Conservation (phyloP, 495 filamentous ascomycete species). For the Penicillium odoratum region DNA sequence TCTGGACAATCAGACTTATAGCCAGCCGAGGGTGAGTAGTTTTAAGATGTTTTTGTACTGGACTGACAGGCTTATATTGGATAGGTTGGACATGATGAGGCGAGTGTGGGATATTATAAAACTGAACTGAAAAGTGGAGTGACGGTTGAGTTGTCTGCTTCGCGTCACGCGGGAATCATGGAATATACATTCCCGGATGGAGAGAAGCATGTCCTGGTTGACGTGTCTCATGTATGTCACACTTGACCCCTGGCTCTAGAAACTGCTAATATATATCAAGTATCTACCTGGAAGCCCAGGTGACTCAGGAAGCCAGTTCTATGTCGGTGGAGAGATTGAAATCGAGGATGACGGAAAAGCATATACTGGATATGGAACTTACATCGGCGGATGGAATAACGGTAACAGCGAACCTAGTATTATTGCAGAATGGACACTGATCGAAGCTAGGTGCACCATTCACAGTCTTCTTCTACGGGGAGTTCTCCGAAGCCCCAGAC, state of each 20-base stretch:
- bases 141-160: conserved; percentile 58
- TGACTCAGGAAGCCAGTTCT: conserved; percentile 58
- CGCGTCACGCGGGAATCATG: conserved; percentile 59
- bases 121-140: conserved; percentile 54
- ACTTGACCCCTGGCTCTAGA: not conserved
- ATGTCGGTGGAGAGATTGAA: conserved; percentile 58
- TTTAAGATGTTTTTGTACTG: not conserved
- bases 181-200: conserved; percentile 58
- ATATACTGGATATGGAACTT: conserved; percentile 62
- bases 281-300: conserved; percentile 58
- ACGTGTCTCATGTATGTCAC: conserved; percentile 59
- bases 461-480: conserved; percentile 66
- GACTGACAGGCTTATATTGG: not conserved
- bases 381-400: conserved; percentile 60
- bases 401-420: conserved; percentile 26
- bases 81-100: conserved; percentile 48
- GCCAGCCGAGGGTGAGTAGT: conserved; percentile 34
- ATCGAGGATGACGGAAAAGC: conserved; percentile 44
- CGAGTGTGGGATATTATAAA: conserved; percentile 62
- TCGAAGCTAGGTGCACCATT: conserved; percentile 52
- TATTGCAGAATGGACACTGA: not conserved
- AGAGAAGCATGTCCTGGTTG: conserved; percentile 55
- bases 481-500: conserved; percentile 48
- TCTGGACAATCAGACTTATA: conserved; percentile 43
- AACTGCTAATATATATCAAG: conserved; percentile 5